Conservation (phyloP, 371 early-diverging fungal genomes). For the Vairimorpha apis region DNA sequence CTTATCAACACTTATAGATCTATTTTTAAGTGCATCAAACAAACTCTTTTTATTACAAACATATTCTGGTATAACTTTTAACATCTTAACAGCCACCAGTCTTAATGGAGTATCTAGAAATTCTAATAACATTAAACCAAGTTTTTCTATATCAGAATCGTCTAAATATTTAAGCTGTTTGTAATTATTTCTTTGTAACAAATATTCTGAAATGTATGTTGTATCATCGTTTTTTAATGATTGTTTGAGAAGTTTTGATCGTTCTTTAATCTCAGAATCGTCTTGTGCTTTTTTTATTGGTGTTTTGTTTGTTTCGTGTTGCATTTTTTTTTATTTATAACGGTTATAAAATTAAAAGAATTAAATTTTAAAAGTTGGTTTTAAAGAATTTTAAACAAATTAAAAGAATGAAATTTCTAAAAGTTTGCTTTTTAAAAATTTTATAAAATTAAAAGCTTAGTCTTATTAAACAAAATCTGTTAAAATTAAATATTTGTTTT, state of each 20-base stretch:
- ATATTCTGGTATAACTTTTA: slow-evolving; percentile 28
- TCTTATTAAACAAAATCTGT: no score
- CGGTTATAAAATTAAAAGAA: no score
- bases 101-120: slow-evolving; percentile 37
- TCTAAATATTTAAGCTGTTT: background rate
- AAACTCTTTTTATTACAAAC: slow-evolving; percentile 19
- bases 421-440: no score
- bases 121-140: slow-evolving; percentile 31
- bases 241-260: background rate
- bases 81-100: slow-evolving; percentile 23
- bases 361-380: no score
- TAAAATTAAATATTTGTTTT: no score
- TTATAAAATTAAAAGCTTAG: no score
- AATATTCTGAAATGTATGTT: slow-evolving; percentile 7
- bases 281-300: no score
- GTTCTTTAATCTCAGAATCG: no score
- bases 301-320: no score
- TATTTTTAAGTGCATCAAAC: slow-evolving; percentile 17
- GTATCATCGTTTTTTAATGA: background rate
- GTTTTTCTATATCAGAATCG: background rate
- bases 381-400: no score
- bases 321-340: no score
- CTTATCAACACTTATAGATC: slow-evolving; percentile 40
- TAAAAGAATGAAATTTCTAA: no score
- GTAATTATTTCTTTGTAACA: background rate